Evolutionary conservation across 2,329 filamentous ascomycete genomes (phyloP).

Genomic region (Aspergillus chevalieri): DNA sequence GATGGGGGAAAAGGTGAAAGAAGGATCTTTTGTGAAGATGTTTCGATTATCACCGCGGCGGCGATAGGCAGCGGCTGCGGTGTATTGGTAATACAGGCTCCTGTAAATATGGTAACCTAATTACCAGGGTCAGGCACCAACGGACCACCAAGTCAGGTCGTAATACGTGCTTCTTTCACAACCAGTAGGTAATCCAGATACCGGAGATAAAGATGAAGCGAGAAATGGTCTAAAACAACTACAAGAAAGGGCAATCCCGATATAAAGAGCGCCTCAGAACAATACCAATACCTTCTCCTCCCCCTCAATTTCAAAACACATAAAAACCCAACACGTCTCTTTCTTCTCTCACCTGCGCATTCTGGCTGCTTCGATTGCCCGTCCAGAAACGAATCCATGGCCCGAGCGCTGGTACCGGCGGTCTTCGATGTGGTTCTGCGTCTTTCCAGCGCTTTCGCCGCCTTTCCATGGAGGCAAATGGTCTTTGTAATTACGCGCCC

Average conservation of each 20-base stretch:
- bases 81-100: background rate
- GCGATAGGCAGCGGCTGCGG: constrained; percentile 3
- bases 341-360: background rate
- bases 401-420: constrained; percentile 21
- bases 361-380: background rate
- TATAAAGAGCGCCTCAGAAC: too few species aligned
- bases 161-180: background rate
- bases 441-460: constrained; percentile 27
- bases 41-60: constrained; percentile 1
- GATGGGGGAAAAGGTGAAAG: constrained; percentile 9
- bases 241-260: too few species aligned
- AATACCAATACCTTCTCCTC: too few species aligned
- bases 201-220: constrained; percentile 13
- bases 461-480: constrained; percentile 17
- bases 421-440: constrained; percentile 22
- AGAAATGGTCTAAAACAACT: background rate
- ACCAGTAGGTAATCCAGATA: constrained; percentile 8
- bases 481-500: constrained; percentile 3
- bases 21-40: constrained; percentile 11
- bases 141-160: background rate
- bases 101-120: constrained; percentile 2
- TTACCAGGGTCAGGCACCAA: constrained; percentile 7
- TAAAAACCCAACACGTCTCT: background rate
- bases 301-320: too few species aligned
- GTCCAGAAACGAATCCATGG: constrained; percentile 15